Evolutionary conservation across 345 rosid species (phyloP).

Genomic region (Hypericum perforatum): DNA sequence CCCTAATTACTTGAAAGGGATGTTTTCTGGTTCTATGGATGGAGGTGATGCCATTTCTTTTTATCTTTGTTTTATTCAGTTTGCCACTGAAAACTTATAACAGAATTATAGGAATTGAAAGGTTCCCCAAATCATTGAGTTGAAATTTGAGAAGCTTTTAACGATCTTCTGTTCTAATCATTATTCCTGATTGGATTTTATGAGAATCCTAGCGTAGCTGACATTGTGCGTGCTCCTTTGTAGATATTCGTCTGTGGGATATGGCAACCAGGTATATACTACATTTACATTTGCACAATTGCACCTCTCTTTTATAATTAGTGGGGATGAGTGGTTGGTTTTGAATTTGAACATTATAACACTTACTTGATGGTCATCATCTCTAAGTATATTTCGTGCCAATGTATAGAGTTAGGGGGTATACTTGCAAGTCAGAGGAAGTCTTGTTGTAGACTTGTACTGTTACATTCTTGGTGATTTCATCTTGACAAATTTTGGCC

Average conservation of each 20-base stretch:
- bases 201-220: no score
- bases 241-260: slow-evolving; percentile 98
- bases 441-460: no score
- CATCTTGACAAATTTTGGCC: no score
- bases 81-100: neutral
- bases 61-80: neutral
- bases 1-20: slow-evolving; percentile 69
- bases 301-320: neutral
- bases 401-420: no score
- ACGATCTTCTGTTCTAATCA: neutral
- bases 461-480: no score
- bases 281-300: neutral
- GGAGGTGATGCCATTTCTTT: slow-evolving; percentile 44
- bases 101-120: no score
- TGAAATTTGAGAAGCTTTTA: no score
- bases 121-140: no score
- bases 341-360: no score
- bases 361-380: no score
- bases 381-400: no score
- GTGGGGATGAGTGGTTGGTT: neutral
- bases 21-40: slow-evolving; percentile 92
- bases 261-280: slow-evolving; percentile 59
- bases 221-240: slow-evolving; percentile 10
- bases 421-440: no score
- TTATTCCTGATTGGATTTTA: neutral